phyloP scores from a whole-genome alignment of 495 filamentous ascomycete genomes.

The Rhypophila decipiens region DNA sequence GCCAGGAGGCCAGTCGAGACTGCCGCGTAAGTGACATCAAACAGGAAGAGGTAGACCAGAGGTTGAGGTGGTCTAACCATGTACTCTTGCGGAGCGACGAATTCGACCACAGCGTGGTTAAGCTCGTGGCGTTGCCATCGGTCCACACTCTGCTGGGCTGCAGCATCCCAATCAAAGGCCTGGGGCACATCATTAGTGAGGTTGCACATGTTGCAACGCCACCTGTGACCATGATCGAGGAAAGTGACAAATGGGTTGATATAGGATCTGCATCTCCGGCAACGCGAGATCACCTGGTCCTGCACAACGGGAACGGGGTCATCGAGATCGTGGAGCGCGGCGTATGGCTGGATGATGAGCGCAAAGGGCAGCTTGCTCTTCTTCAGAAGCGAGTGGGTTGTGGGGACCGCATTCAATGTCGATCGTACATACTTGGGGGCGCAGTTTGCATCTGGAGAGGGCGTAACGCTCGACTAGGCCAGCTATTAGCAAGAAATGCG shows the following conservation, averaged over 20 bases:
- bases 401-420: constrained; percentile 87
- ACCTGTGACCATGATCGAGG: constrained; percentile 92
- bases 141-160: constrained; percentile 82
- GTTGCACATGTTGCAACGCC: constrained; percentile 99
- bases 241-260: constrained; percentile 97
- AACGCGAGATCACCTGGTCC: constrained; percentile 95
- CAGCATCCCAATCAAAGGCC: constrained; percentile 95
- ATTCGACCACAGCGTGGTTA: constrained; percentile 92
- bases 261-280: constrained; percentile 89
- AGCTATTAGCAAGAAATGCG: constrained; percentile 17
- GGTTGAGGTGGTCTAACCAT: constrained; percentile 98
- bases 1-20: constrained; percentile 92
- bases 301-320: constrained; percentile 87
- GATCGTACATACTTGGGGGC: constrained; percentile 92
- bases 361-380: constrained; percentile 95
- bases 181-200: constrained; percentile 97
- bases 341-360: constrained; percentile 92
- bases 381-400: constrained; percentile 84
- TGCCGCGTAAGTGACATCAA: constrained; percentile 91
- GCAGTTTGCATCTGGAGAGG: constrained; percentile 88
- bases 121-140: constrained; percentile 84
- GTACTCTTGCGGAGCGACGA: constrained; percentile 96
- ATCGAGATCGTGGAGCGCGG: constrained; percentile 83
- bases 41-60: constrained; percentile 94
- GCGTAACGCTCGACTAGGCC: constrained; percentile 82